These are phyloP conservation scores for Lipomyces sp. DNA, from an alignment of 805 yeast genomes.

Conservation along the genomic window DNA sequence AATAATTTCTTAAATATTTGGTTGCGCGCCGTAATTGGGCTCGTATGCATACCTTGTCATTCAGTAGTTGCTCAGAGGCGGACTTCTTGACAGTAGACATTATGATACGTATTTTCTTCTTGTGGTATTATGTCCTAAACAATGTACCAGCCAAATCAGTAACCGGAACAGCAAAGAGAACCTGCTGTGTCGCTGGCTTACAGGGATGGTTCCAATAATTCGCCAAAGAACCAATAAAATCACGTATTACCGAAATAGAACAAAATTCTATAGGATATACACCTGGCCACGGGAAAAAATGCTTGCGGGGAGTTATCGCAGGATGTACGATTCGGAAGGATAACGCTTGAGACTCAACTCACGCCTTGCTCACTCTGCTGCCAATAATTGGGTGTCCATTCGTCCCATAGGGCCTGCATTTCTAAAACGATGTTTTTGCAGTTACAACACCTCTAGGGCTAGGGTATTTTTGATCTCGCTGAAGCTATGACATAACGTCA, in stretches of 20 bases:
- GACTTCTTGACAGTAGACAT: constrained; percentile 37
- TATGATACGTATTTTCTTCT: background rate
- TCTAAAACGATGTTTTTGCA: background rate
- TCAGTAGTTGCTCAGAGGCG: constrained; percentile 45
- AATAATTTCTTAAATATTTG: background rate
- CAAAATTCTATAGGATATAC: background rate
- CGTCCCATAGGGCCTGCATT: too few relatives aligned
- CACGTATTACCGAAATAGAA: background rate
- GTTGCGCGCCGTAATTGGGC: background rate
- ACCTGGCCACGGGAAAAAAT: background rate
- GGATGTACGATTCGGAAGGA: background rate
- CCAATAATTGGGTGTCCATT: background rate
- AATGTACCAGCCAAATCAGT: background rate
- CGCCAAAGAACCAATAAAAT: background rate
- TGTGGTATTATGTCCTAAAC: background rate
- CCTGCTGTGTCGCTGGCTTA: background rate
- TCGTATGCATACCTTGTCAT: constrained; percentile 46
- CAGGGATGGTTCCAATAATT: background rate
- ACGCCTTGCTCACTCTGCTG: background rate
- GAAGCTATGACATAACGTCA: too few relatives aligned
- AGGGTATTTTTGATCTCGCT: background rate
- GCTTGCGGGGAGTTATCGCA: background rate
- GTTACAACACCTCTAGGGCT: background rate
- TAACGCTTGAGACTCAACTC: background rate
- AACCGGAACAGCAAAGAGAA: background rate